Conservation (phyloP, 805 yeast genomes). For the Candida patagonica region DNA sequence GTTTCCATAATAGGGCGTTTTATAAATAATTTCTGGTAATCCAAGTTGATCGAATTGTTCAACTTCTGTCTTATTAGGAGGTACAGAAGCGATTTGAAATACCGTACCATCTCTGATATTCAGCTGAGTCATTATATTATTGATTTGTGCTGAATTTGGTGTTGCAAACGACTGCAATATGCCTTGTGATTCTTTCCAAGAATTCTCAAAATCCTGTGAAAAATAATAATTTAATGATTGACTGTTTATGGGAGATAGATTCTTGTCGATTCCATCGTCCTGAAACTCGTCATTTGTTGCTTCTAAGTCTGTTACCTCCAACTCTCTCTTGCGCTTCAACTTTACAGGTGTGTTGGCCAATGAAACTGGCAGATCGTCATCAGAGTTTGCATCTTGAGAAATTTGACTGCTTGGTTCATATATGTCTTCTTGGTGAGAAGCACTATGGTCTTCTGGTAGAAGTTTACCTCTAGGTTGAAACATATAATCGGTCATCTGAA, state of each 20-base stretch:
- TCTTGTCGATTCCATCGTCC: background rate
- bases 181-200: background rate
- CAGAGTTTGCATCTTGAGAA: background rate
- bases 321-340: background rate
- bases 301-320: background rate
- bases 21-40: conserved; percentile 43
- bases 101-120: background rate
- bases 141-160: background rate
- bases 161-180: background rate
- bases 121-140: background rate
- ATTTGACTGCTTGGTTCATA: conserved; percentile 1
- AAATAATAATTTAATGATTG: background rate
- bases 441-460: background rate
- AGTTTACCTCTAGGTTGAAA: conserved; percentile 5
- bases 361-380: conserved; percentile 2
- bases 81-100: conserved; percentile 2
- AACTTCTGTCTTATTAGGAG: conserved; percentile 28
- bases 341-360: conserved; percentile 1
- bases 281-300: background rate
- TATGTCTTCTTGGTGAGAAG: background rate
- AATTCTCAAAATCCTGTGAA: background rate
- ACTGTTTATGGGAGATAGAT: background rate
- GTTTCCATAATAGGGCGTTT: conserved; percentile 55
- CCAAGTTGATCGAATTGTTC: conserved; percentile 38
- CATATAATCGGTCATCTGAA: conserved; percentile 12